Conservation (phyloP, 2,329 filamentous ascomycete genomes). For the Paraconiothyrium sp. region DNA sequence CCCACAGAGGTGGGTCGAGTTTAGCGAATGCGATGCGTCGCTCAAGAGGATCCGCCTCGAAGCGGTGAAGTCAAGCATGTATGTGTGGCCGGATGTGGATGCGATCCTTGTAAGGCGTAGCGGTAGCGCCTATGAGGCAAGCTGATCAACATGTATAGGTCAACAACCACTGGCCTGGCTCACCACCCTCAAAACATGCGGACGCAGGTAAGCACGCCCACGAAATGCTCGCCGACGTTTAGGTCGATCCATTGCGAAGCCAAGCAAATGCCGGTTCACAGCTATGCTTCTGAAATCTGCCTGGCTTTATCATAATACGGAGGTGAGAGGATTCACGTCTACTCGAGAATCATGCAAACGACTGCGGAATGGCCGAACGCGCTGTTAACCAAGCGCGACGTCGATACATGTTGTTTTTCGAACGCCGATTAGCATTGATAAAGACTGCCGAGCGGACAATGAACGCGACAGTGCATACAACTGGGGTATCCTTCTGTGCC, state of each 20-base stretch:
- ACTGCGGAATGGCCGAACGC: neutral
- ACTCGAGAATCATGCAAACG: neutral
- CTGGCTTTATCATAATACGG: neutral
- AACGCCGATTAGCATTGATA: neutral
- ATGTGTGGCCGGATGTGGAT: slow-evolving; percentile 10
- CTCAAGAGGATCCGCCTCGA: neutral
- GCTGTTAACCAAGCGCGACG: neutral
- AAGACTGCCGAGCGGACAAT: neutral
- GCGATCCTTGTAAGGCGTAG: slow-evolving; percentile 15
- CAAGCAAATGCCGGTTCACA: neutral
- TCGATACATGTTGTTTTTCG: neutral
- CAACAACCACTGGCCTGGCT: neutral
- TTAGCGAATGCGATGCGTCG: slow-evolving; percentile 16
- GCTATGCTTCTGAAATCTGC: neutral
- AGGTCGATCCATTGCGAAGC: neutral
- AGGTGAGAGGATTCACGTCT: neutral
- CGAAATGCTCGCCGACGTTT: neutral
- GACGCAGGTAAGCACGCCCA: slow-evolving; percentile 19
- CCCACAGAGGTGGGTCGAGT: neutral
- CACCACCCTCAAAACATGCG: slow-evolving; percentile 3
- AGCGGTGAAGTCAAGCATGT: slow-evolving; percentile 13
- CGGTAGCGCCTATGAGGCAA: neutral
- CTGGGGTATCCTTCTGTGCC: neutral
- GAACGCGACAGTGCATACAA: neutral
- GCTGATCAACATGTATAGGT: slow-evolving; percentile 3